Evolutionary conservation across 352 stramenopile genomes (phyloP), one percentile per base, ranked within the genome.

Genomic region (Pythium coloratum): DNA sequence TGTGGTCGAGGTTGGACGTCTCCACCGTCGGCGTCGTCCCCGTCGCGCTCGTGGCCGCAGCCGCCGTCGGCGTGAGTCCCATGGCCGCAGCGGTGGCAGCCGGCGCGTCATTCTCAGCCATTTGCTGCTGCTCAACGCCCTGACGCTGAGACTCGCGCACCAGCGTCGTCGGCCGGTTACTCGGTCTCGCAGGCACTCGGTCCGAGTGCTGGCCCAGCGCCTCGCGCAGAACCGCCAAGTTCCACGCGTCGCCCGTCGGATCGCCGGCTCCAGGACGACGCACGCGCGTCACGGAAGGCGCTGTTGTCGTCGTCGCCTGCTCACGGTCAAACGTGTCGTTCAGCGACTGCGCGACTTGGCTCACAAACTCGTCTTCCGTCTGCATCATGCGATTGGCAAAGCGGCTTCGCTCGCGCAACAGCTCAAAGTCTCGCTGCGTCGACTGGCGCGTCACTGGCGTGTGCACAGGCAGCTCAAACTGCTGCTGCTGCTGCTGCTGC

Each of bases 171-270:
- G 60, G 32, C 12, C 40, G 38, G 16, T 71, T 71, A 20, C 64
- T 71, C 18, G 64, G 38, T 47, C 42, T 53, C 20, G 58, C 64
- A 1, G 64, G 64, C 10, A 34, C 38, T 51, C 56, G 71, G 40
- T 60, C 55, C 49, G 51, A 67, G 1, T 73, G 26, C 57, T 71
- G 28, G 36, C 59, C 68, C 6, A 92, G 65, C 8, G 82, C 84
- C 33, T 85, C 83, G 0, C 80, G 82, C 10, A 92, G 64, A 14
- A 77, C 76, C 3, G 76, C 78, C 55, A 92, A 72, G 62, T 92
- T 92, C 76, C 79, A 90, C 28, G 81, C 81, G 20, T 74, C 64
- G 30, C 77, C 77, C 5, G 75, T 67, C 26, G 67, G 55, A 47
- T 83, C 66, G 38, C 71, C 50, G 4, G 20, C 5, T 14, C 72